These are phyloP conservation scores for Auriscalpium microsporum DNA, from an alignment of 768 basidiomycete genomes.

Conservation along the genomic window DNA sequence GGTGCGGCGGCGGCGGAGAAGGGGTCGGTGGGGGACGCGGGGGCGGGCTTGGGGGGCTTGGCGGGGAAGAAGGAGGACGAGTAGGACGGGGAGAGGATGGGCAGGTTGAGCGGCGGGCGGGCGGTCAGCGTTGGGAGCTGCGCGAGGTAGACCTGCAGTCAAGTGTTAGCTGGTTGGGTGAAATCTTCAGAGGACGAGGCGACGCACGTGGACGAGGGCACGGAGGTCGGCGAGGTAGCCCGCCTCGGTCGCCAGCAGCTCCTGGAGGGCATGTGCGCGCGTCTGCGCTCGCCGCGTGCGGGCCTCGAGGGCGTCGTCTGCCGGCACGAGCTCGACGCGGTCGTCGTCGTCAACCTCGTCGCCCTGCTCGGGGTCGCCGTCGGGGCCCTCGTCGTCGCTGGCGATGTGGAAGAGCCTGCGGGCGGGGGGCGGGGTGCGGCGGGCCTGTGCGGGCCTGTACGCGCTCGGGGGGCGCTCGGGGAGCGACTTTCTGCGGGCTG, in stretches of 20 bases:
- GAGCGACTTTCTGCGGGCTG: slow-evolving; percentile 5
- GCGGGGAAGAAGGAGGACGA: slow-evolving; percentile 1
- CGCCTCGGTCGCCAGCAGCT: slow-evolving; percentile 78
- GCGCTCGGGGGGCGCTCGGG: not conserved
- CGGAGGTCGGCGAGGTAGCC: slow-evolving; percentile 76
- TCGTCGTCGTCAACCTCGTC: not conserved
- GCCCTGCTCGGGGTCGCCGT: slow-evolving; percentile 22
- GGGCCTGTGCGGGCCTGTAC: not conserved
- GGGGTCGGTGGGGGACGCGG: not conserved
- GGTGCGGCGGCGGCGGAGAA: not conserved
- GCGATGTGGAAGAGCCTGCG: slow-evolving; percentile 26
- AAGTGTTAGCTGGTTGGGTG: no score
- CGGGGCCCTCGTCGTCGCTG: slow-evolving; percentile 21
- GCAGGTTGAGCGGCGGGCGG: slow-evolving; percentile 23
- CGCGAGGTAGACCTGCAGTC: slow-evolving; percentile 43
- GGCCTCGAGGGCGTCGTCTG: slow-evolving; percentile 7
- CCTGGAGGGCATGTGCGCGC: slow-evolving; percentile 67
- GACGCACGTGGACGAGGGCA: slow-evolving; percentile 64
- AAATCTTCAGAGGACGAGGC: not conserved
- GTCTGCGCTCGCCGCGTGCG: not conserved
- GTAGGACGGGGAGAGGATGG: slow-evolving; percentile 20
- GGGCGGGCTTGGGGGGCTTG: not conserved
- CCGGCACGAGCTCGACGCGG: not conserved
- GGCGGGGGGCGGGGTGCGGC: not conserved
- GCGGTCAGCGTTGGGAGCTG: slow-evolving; percentile 22